Base-by-base conservation (phyloP, 1,284 basidiomycete species). In the Vanrija sp. region DNA sequence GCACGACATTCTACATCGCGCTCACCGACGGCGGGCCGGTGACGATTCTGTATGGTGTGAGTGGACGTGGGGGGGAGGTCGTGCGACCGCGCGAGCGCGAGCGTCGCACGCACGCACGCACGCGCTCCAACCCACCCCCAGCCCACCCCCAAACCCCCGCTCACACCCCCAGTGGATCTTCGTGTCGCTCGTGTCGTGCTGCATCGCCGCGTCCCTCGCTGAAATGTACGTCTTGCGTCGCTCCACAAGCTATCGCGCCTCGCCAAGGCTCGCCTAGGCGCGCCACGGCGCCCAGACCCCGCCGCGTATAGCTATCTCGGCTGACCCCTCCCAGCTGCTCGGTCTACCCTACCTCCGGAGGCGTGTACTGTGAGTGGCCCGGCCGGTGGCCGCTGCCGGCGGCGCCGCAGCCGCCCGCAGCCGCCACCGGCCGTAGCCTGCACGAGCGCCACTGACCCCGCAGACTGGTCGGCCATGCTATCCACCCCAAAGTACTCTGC, bases 331-430 rank as follows among this genome's bases (percentile, higher is more conserved):
- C 0, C 51, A 72, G 69, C 39, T 78, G 77, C 55, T 77, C 75
- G 7, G 75, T 77, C 23, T 79, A 73, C 41, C 78, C 78, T 0
- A 76, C 77, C 3, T 74, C 75, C 0, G 78, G 78, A 1, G 78
- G 78, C 36, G 78, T 78, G 2, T 79, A 78, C 59, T 76, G 69
- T 71, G 44, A 55, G 66, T 56, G n/a, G 15, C 9, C 2, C 22
- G 23, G 6, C 25, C 41, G 18, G 27, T 35, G 9, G 38, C 38
- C 37, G 15, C 41, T 14, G 8, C 18, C n/a, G 37, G 37, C n/a
- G 20, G 22, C 8, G 41, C 20, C 4, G 14, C 18, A 19, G n/a
- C 6, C 15, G 14, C 12, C 31, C 12, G 12, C 31, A 16, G 20
- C 22, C 36, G 1, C 7, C 12, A 9, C 19, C 18, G 39, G 19